Evolutionary conservation across 768 basidiomycete genomes (phyloP), one percentile per base, ranked within the genome.

Genomic region (Rhizopogon vesiculosus): DNA sequence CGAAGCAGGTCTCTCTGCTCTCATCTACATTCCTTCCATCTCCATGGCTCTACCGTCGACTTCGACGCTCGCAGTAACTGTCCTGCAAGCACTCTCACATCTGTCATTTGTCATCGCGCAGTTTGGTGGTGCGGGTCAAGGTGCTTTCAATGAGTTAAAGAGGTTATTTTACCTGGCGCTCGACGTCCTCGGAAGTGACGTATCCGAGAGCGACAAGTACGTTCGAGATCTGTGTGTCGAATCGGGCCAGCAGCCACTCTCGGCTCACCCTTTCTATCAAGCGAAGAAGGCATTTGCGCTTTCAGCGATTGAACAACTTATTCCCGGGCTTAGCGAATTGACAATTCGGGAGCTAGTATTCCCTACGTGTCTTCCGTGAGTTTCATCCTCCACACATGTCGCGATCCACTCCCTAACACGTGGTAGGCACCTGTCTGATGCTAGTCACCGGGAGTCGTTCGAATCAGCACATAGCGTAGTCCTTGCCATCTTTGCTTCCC

Each of bases 391-490:
- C 45, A 46, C 51, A 29, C 16, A 33, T 3, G 15, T 9, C 39
- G 19, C 31, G 29, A 33, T 35, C 48, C 29, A 54, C 40, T 13
- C 33, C 45, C 41, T 22, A 41, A 41, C 55, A 38, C 19, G 28
- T 43, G 45, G 42, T 61, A 91, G 90, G 16, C 80, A 87, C 64
- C 74, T 92, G 29, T 76, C 73, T 52, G 78, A 85, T 55, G 61
- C 83, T 1, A 55, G 54, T 13, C 76, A 89, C 59, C 83, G 87
- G 35, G 88, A 93, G 59, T 83, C 83, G n/a, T 94, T 84, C 62
- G 92, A 95, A 67, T 87, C 90, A 0, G 84, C 91, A 1, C 93
- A 94, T 66, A 93, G 92, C 8, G 89, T 90, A 28, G 72, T 94
- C 38, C 74, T 95, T 13, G 78, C 91, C 4, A 75, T 91, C 41